These are phyloP conservation scores for Ceriops decandra DNA, from an alignment of 345 rosid genomes.

Conservation along the genomic window DNA sequence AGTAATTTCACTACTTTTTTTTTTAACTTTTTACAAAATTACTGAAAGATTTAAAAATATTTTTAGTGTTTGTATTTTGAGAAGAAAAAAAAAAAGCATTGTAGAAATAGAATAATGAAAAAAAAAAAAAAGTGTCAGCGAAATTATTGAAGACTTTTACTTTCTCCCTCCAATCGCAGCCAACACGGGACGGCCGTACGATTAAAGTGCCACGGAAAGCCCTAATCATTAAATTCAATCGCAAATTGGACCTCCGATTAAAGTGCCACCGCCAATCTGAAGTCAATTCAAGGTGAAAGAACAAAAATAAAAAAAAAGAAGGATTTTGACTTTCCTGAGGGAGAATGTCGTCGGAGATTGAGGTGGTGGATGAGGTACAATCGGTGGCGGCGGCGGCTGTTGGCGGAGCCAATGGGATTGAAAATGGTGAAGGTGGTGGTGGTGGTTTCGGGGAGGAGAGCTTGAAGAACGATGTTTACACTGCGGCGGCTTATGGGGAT, in stretches of 20 bases:
- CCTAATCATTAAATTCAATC: slow-evolving; percentile 20
- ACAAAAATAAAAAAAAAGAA: too few relatives aligned
- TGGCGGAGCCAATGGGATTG: slow-evolving; percentile 20
- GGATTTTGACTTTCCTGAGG: neutral
- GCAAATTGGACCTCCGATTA: neutral
- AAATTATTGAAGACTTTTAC: too few relatives aligned
- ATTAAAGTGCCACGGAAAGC: slow-evolving; percentile 29
- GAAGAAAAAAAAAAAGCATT: too few relatives aligned
- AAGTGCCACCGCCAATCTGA: neutral
- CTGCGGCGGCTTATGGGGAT: slow-evolving; percentile 95
- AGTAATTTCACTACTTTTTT: too few relatives aligned
- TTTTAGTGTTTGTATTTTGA: too few relatives aligned
- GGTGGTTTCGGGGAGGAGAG: slow-evolving; percentile 46
- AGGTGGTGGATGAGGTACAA: slow-evolving; percentile 69
- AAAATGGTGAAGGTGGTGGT: slow-evolving; percentile 5
- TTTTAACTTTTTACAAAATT: too few relatives aligned
- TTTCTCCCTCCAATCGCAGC: too few relatives aligned
- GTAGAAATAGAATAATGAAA: too few relatives aligned
- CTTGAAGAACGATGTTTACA: slow-evolving; percentile 77
- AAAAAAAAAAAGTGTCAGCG: too few relatives aligned
- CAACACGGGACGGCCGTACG: neutral
- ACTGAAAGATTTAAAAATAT: too few relatives aligned
- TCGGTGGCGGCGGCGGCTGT: slow-evolving; percentile 26
- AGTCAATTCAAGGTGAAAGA: too few relatives aligned
- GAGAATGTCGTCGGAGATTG: slow-evolving; percentile 95